Percentiles rank a stretch among this genome's conserved stretches.
Evolutionary conservation across 495 filamentous ascomycete species (phyloP).

Genomic region (Penicillium herquei): DNA sequence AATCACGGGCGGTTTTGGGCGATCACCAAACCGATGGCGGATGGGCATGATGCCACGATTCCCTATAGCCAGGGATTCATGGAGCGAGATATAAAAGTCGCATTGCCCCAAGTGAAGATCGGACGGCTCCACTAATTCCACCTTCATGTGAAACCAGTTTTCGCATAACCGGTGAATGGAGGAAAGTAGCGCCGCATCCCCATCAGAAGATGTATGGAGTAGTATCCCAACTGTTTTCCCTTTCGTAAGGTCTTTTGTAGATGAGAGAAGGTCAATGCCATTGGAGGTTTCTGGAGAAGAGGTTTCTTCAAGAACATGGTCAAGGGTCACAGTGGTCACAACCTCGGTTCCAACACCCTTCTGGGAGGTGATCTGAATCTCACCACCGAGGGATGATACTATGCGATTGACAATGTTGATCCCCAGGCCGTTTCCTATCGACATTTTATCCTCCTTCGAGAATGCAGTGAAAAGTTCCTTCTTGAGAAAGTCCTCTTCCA

Average conservation of each 20-base stretch:
- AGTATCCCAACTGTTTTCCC: constrained; percentile 13
- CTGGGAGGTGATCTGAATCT: constrained; percentile 14
- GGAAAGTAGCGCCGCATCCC: constrained; percentile 5
- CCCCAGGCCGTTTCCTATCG: constrained; percentile 62
- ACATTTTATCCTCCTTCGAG: constrained; percentile 61
- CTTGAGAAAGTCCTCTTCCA: constrained; percentile 60
- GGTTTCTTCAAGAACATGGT: constrained; percentile 1
- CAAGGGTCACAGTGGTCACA: constrained; percentile 40
- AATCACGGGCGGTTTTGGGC: constrained; percentile 15
- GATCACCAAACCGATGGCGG: neutral
- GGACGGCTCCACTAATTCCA: constrained; percentile 1
- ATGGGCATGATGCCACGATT: constrained; percentile 1
- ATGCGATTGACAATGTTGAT: constrained; percentile 63
- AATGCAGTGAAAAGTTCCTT: constrained; percentile 65
- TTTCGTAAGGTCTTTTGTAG: neutral
- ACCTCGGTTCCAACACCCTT: constrained; percentile 49
- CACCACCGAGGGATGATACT: constrained; percentile 51
- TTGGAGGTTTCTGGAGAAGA: neutral
- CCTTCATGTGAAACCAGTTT: constrained; percentile 15
- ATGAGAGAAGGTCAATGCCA: neutral
- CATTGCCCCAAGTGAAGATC: constrained; percentile 2
- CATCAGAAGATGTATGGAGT: constrained; percentile 3
- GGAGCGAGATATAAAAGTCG: constrained; percentile 12
- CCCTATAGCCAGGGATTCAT: constrained; percentile 2
- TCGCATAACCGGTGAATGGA: constrained; percentile 14